These are phyloP conservation scores for Monosporascus sp. DNA, from an alignment of 2,329 filamentous ascomycete genomes.

Conservation along the genomic window DNA sequence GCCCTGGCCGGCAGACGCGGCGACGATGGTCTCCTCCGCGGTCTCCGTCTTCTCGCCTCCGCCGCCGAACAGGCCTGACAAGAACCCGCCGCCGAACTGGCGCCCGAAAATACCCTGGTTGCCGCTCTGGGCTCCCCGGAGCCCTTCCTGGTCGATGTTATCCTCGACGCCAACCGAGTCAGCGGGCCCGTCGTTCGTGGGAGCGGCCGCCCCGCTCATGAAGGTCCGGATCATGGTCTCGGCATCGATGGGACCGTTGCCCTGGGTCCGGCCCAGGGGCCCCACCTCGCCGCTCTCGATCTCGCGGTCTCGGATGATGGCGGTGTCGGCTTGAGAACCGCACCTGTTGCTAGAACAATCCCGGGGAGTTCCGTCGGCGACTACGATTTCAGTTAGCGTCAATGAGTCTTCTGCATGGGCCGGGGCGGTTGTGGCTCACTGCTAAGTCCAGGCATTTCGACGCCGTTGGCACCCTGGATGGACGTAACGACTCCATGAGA, in stretches of 20 bases:
- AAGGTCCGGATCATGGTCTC: constrained; percentile 53
- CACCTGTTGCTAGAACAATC: constrained; percentile 58
- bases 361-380: constrained; percentile 62
- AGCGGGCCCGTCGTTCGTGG: constrained; percentile 34
- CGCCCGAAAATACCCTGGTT: constrained; percentile 21
- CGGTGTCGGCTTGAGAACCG: constrained; percentile 65
- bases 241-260: constrained; percentile 54
- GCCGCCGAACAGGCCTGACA: constrained; percentile 21
- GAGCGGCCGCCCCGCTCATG: constrained; percentile 44
- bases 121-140: constrained; percentile 8
- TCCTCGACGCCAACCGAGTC: constrained; percentile 39
- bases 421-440: constrained; percentile 10
- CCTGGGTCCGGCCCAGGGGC: constrained; percentile 60
- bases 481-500: constrained; percentile 27
- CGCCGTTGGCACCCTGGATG: constrained; percentile 27
- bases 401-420: too few relatives aligned
- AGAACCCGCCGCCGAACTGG: constrained; percentile 23
- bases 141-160: constrained; percentile 27
- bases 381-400: constrained; percentile 22
- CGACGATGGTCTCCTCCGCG: constrained; percentile 46
- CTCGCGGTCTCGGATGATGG: constrained; percentile 61
- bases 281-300: constrained; percentile 49
- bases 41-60: constrained; percentile 39
- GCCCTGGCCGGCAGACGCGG: constrained; percentile 49
- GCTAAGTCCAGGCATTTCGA: constrained; percentile 27